Evolutionary conservation across 2,329 filamentous ascomycete species (phyloP), one percentile per base, ranked within the genome.

Genomic region (Canariomyces notabilis): DNA sequence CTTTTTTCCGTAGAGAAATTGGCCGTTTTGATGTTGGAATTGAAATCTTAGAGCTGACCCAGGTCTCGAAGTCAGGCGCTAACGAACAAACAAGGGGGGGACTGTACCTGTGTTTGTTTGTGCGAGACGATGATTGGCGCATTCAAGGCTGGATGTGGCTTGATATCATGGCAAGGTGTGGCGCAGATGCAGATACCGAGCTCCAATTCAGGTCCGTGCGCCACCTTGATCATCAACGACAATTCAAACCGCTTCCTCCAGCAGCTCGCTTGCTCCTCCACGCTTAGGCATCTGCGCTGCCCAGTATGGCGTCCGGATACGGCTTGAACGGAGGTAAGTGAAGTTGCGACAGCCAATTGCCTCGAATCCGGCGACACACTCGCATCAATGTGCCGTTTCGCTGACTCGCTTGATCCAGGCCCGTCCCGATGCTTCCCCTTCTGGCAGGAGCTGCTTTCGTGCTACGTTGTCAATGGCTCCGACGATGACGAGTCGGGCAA

Each of bases 381-480:
- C n/a, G 21, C 39, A 33, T 33, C 19, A 9, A 20, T 5, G 14
- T 23, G 23, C 32, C 14, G 20, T 16, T 39, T 34, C 14, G 32
- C 48, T 49, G 43, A 52, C 50, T 42, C 36, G 23, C 41, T 37
- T 33, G 44, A 38, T 49, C 5, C 59, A 82, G 79, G 79, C 61
- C 76, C 79, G 53, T 74, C 73, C 59, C 87, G 91, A 70, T 98
- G 93, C 82, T 97, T 95, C 76, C 88, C 90, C 65, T 98, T 96
- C 81, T 98, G 93, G 93, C 93, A 98, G 74, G 93, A 98, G 72
- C 83, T 97, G 57, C 86, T 98, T 66, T 89, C 89, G 62, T 98
- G 93, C 81, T 98, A 98, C 69, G 89, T 96, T 51, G 83, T 95
- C 65, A 97, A 97, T 74, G 89, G 89, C 46, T 79, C 77, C 56